phyloP scores from a whole-genome alignment of 768 basidiomycete species.

The Lepiota brunneoincarnata region DNA sequence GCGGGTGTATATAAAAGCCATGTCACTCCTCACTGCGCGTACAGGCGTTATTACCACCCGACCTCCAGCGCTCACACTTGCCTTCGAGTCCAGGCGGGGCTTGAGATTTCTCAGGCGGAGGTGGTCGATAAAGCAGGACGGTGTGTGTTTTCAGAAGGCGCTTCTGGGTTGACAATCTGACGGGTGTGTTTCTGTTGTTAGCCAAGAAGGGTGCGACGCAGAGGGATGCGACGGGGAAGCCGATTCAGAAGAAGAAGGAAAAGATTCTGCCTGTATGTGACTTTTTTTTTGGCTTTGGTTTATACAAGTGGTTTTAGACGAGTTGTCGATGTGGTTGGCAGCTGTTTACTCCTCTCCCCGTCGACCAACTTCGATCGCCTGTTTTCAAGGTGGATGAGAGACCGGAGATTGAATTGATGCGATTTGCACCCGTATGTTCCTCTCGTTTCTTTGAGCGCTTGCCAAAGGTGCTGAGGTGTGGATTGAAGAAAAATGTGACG shows the following conservation, averaged over 20 bases:
- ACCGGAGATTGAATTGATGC: constrained; percentile 3
- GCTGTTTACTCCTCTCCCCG: constrained; percentile 12
- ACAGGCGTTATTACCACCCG: too few species aligned
- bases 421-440: constrained; percentile 11
- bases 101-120: too few species aligned
- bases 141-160: too few species aligned
- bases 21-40: too few species aligned
- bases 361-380: constrained; percentile 1
- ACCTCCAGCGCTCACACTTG: too few species aligned
- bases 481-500: constrained; percentile 22
- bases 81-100: too few species aligned
- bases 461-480: neutral
- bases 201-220: neutral
- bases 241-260: constrained; percentile 1
- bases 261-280: neutral
- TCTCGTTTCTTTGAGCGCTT: neutral
- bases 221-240: constrained; percentile 5
- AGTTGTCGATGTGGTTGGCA: neutral
- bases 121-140: too few species aligned
- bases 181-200: too few species aligned
- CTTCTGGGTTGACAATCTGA: too few species aligned
- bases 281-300: neutral
- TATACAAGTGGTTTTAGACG: too few species aligned
- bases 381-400: neutral
- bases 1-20: too few species aligned